phyloP scores from a whole-genome alignment of 495 filamentous ascomycete species.

The Lophium mytilinum region DNA sequence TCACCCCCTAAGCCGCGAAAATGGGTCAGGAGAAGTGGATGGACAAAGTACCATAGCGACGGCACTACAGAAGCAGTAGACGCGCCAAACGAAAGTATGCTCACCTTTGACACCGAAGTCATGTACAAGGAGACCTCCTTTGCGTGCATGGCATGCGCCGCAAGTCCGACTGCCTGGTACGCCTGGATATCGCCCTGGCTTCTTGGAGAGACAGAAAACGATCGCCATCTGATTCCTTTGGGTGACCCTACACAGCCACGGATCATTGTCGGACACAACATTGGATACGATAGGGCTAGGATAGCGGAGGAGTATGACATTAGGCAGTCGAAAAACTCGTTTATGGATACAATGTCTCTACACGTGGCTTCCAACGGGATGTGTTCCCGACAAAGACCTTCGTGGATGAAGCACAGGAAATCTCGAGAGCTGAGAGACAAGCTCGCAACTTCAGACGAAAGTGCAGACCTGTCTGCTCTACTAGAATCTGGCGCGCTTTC shows the following conservation, averaged over 20 bases:
- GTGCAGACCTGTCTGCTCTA: slow-evolving; percentile 61
- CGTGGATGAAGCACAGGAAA: slow-evolving; percentile 95
- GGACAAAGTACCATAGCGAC: slow-evolving; percentile 83
- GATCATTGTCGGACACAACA: slow-evolving; percentile 87
- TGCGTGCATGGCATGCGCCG: slow-evolving; percentile 94
- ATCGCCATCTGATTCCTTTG: slow-evolving; percentile 76
- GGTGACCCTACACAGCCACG: slow-evolving; percentile 61
- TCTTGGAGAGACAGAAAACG: slow-evolving; percentile 66
- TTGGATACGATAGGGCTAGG: slow-evolving; percentile 89
- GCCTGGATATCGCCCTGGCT: slow-evolving; percentile 97
- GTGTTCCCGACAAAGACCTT: slow-evolving; percentile 93
- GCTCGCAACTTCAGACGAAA: slow-evolving; percentile 61
- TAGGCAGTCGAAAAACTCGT: slow-evolving; percentile 71
- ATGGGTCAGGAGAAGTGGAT: slow-evolving; percentile 77
- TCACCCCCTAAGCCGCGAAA: slow-evolving; percentile 66
- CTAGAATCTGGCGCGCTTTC: slow-evolving; percentile 54
- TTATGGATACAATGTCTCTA: slow-evolving; percentile 96
- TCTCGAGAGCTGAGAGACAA: slow-evolving; percentile 75
- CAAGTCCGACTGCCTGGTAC: slow-evolving; percentile 84
- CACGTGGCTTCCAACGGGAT: slow-evolving; percentile 98
- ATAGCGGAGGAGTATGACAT: slow-evolving; percentile 85
- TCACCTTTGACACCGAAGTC: slow-evolving; percentile 94
- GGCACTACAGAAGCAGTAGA: slow-evolving; percentile 63
- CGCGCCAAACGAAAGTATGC: slow-evolving; percentile 66
- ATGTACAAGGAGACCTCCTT: slow-evolving; percentile 88